phyloP scores from a whole-genome alignment of 78 protist species.

The Cavenderia fasciculata region DNA sequence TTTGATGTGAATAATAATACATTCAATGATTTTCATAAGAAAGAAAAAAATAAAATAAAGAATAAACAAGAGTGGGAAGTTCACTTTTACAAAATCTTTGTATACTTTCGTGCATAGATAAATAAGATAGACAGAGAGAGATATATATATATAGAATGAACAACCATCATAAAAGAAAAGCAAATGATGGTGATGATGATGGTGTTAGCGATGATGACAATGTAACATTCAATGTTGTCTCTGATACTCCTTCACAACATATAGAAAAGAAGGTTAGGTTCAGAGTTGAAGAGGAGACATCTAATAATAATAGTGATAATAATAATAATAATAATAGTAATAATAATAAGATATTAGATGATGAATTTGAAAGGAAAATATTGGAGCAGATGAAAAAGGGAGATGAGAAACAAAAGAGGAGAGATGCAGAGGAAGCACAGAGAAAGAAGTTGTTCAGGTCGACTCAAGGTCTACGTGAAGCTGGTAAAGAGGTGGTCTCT shows the following conservation, averaged over 20 bases:
- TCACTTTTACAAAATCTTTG: too few species aligned
- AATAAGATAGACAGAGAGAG: too few species aligned
- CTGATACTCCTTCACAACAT: too few species aligned
- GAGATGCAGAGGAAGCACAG: not conserved
- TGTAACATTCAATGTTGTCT: too few species aligned
- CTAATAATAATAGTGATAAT: not conserved
- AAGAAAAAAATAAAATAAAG: too few species aligned
- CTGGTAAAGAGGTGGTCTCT: not conserved
- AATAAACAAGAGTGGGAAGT: too few species aligned
- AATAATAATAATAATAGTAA: not conserved
- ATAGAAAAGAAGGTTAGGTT: slow-evolving; percentile 15
- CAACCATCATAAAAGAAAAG: not conserved
- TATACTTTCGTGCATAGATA: too few species aligned
- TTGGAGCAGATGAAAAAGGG: not conserved
- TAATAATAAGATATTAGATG: not conserved
- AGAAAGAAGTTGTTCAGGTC: not conserved
- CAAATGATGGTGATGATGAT: not conserved
- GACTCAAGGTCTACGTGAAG: not conserved
- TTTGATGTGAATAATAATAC: too few species aligned
- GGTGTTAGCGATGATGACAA: not conserved
- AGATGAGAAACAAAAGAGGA: not conserved
- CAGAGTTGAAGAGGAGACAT: not conserved
- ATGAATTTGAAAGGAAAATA: slow-evolving; percentile 20
- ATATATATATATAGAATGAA: not conserved
- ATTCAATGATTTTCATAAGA: too few species aligned